Evolutionary conservation across 2,329 filamentous ascomycete species (phyloP).

Genomic region (Colletotrichum gigasporum): DNA sequence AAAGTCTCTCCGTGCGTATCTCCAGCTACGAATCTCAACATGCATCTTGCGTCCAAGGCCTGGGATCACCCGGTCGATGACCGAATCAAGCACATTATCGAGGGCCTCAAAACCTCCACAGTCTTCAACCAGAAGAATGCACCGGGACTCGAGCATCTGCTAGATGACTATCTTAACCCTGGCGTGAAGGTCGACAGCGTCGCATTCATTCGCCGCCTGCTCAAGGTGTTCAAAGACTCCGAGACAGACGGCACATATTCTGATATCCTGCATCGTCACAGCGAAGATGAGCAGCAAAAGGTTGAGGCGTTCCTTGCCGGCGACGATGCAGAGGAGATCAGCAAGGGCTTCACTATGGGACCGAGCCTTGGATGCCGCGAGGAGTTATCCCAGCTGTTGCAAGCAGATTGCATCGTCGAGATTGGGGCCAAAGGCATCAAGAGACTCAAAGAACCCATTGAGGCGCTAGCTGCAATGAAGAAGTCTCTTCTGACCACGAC

Average conservation of each 20-base stretch:
- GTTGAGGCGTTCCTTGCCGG: slow-evolving; percentile 26
- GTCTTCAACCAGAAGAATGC: not conserved
- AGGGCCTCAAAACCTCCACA: not conserved
- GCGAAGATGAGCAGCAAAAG: slow-evolving; percentile 17
- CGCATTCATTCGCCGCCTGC: slow-evolving; percentile 27
- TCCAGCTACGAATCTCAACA: no score
- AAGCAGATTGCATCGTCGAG: not conserved
- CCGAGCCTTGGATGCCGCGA: slow-evolving; percentile 30
- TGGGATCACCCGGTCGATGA: slow-evolving; percentile 1
- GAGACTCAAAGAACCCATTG: not conserved
- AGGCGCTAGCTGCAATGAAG: not conserved
- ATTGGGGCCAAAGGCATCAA: not conserved
- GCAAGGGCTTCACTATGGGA: slow-evolving; percentile 2
- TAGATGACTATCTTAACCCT: slow-evolving; percentile 26
- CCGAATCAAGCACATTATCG: not conserved
- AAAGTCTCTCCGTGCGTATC: no score
- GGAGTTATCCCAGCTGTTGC: slow-evolving; percentile 11
- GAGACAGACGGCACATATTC: slow-evolving; percentile 24
- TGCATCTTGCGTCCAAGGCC: no score
- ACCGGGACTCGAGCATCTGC: slow-evolving; percentile 27
- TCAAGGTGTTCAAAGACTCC: slow-evolving; percentile 30
- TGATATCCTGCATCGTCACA: slow-evolving; percentile 7
- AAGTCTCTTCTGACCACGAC: not conserved
- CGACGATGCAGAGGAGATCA: not conserved
- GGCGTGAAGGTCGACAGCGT: slow-evolving; percentile 7